These are phyloP conservation scores for Lojkania enalia DNA, from an alignment of 2,329 filamentous ascomycete species.

Conservation along the genomic window DNA sequence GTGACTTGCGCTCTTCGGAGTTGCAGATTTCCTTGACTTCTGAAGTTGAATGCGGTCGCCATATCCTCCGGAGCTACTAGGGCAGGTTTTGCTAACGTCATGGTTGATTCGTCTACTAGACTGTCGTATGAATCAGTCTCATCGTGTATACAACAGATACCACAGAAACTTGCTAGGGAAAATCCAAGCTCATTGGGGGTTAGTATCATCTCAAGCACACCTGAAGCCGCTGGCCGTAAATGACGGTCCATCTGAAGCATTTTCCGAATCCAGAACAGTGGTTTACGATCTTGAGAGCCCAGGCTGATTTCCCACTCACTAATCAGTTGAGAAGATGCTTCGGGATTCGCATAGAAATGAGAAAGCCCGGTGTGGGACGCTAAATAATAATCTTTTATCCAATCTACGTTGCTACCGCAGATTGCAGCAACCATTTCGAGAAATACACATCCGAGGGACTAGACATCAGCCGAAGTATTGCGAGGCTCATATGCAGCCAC, in stretches of 20 bases:
- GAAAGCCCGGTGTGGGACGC: not conserved
- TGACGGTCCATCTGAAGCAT: constrained; percentile 11
- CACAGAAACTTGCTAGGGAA: constrained; percentile 10
- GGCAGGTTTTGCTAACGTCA: too few relatives aligned
- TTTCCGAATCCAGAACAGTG: constrained; percentile 4
- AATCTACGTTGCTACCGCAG: constrained; percentile 4
- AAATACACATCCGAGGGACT: constrained; percentile 24
- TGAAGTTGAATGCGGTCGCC: too few relatives aligned
- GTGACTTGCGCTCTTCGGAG: too few relatives aligned
- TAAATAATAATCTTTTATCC: constrained; percentile 3
- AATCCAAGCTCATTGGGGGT: not conserved
- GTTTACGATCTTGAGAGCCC: not conserved
- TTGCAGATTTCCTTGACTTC: too few relatives aligned
- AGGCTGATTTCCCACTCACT: constrained; percentile 6
- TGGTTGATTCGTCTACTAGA: constrained; percentile 6
- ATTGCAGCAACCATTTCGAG: constrained; percentile 21
- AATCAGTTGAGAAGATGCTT: constrained; percentile 5
- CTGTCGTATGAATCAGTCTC: constrained; percentile 8
- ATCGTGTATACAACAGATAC: constrained; percentile 15
- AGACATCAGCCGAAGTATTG: constrained; percentile 19
- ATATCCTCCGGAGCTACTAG: too few relatives aligned
- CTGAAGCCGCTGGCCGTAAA: constrained; percentile 11
- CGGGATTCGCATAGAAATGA: constrained; percentile 9
- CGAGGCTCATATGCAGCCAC: constrained; percentile 13
- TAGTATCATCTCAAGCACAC: constrained; percentile 5